Evolutionary conservation across 2,329 filamentous ascomycete species (phyloP).

Genomic region (Fusarium sp.): DNA sequence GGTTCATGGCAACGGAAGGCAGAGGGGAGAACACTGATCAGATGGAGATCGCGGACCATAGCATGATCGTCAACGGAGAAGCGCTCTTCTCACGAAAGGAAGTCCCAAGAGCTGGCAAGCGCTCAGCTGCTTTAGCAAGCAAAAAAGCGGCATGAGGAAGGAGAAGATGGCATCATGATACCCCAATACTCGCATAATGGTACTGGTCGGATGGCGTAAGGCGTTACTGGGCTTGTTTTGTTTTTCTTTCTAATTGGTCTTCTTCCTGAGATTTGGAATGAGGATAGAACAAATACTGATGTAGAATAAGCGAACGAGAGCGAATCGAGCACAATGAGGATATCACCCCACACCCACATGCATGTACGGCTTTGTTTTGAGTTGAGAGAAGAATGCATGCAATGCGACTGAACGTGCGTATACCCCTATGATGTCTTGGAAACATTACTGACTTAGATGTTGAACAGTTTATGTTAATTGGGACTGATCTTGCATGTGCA

Average conservation of each 20-base stretch:
- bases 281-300: slow-evolving; percentile 11
- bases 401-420: background rate
- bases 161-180: slow-evolving; percentile 25
- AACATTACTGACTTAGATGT: background rate
- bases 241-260: background rate
- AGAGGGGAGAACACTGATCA: slow-evolving; percentile 51
- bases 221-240: slow-evolving; percentile 21
- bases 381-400: background rate
- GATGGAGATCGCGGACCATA: slow-evolving; percentile 69
- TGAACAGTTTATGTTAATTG: background rate
- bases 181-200: slow-evolving; percentile 18
- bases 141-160: slow-evolving; percentile 37
- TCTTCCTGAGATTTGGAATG: background rate
- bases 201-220: slow-evolving; percentile 21
- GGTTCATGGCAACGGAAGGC: slow-evolving; percentile 57
- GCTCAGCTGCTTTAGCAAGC: slow-evolving; percentile 46
- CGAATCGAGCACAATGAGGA: slow-evolving; percentile 5
- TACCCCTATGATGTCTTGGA: background rate
- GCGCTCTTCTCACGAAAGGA: slow-evolving; percentile 65
- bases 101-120: slow-evolving; percentile 60
- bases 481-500: background rate
- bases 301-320: slow-evolving; percentile 8
- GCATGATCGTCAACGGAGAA: slow-evolving; percentile 72
- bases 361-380: background rate
- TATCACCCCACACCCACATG: background rate